Percentiles rank a stretch among this genome's conserved stretches.
Evolutionary conservation across 345 rosid species (phyloP).

Genomic region (Eucalyptus camaldulensis): DNA sequence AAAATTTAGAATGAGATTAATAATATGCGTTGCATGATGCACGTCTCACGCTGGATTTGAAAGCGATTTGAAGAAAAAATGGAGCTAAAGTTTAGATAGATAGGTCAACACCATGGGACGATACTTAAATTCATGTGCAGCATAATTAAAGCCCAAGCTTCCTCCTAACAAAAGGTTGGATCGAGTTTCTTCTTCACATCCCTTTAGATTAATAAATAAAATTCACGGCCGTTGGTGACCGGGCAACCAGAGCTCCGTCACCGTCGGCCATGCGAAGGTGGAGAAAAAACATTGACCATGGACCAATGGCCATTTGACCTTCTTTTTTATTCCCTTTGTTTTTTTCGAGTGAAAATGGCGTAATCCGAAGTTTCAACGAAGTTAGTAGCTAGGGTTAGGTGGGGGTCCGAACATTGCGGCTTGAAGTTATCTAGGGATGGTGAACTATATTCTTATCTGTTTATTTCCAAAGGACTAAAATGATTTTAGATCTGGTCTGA

Average conservation of each 20-base stretch:
- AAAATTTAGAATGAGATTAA: background rate
- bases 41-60: background rate
- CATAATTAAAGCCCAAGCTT: background rate
- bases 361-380: background rate
- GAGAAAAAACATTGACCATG: background rate
- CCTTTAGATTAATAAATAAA: background rate
- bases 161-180: background rate
- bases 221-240: too few relatives aligned
- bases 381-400: background rate
- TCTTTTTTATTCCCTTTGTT: background rate
- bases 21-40: background rate
- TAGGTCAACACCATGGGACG: background rate
- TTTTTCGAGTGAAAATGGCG: background rate
- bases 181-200: background rate
- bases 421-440: background rate
- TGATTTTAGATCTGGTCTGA: background rate
- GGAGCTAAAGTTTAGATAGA: background rate
- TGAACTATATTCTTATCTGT: background rate
- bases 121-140: background rate
- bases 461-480: background rate
- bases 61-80: background rate
- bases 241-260: background rate
- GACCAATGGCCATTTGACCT: background rate
- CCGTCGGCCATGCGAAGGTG: background rate
- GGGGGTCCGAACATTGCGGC: conserved; percentile 22